Evolutionary conservation across 108 stramenopile genomes (phyloP).

Genomic region (Conticribra guillardii): DNA sequence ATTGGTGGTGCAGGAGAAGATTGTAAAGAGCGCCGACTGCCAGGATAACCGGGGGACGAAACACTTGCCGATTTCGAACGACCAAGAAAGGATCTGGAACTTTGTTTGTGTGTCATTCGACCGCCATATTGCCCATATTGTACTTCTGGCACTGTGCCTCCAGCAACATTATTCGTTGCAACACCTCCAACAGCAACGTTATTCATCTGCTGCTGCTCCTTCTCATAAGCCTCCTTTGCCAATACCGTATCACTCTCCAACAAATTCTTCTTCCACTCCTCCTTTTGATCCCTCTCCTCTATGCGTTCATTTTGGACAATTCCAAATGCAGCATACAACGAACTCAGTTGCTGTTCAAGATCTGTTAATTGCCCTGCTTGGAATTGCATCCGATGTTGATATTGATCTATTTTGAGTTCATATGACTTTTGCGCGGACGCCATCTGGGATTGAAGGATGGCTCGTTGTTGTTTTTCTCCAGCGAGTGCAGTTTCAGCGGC

Average conservation of each 20-base stretch:
- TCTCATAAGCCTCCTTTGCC: conserved; percentile 35
- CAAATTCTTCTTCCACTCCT: conserved; percentile 25
- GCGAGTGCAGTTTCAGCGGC: conserved; percentile 52
- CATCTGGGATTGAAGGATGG: conserved; percentile 32
- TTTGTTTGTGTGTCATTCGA: neutral
- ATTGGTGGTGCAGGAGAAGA: neutral
- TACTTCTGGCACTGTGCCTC: neutral
- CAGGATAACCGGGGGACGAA: neutral
- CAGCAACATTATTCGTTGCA: neutral
- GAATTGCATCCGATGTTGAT: conserved; percentile 58
- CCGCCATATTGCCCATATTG: neutral
- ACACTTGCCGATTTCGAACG: neutral
- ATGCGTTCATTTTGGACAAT: conserved; percentile 61
- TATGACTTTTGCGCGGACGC: conserved; percentile 46
- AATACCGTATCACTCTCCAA: conserved; percentile 45
- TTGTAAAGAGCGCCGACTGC: neutral
- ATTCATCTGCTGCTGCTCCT: conserved; percentile 2
- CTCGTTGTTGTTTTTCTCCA: conserved; percentile 31
- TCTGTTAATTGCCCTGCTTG: conserved; percentile 69
- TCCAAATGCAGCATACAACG: conserved; percentile 71
- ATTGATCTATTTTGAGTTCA: conserved; percentile 63
- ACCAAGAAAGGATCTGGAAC: neutral
- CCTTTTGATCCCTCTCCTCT: conserved; percentile 35
- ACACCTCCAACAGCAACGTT: neutral
- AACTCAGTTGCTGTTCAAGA: conserved; percentile 72